Evolutionary conservation across 176 grass and related monocot genomes (phyloP).

Genomic region (Oryza meyeriana): DNA sequence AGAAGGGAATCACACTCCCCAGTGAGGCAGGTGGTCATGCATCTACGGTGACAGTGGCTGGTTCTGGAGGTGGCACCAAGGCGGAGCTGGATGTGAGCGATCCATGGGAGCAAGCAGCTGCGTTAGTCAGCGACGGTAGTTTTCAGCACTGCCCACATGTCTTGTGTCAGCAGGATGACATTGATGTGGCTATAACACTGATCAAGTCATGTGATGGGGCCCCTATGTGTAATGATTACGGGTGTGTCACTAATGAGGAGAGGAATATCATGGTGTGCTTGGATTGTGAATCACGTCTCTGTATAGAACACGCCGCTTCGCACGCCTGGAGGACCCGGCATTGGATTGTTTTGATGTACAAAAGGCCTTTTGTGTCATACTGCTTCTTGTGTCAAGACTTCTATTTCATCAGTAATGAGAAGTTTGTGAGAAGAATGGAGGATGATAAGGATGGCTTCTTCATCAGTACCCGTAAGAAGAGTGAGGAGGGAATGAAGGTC

Average conservation of each 20-base stretch:
- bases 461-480: background rate
- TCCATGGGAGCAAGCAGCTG: background rate
- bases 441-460: conserved; percentile 3
- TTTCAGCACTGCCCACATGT: conserved; percentile 44
- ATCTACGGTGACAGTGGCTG: background rate
- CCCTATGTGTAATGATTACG: conserved; percentile 32
- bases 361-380: conserved; percentile 35
- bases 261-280: conserved; percentile 61
- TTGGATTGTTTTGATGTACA: conserved; percentile 38
- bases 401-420: too few species aligned
- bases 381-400: conserved; percentile 47
- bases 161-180: background rate
- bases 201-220: conserved; percentile 22
- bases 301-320: conserved; percentile 45
- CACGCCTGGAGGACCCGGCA: conserved; percentile 52
- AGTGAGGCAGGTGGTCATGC: background rate
- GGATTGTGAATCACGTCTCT: conserved; percentile 45
- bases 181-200: conserved; percentile 25
- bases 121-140: background rate
- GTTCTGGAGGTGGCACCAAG: background rate
- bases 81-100: background rate
- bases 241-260: background rate
- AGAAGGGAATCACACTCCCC: background rate
- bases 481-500: background rate
- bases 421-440: too few species aligned